A percentile compares a stretch with the other conserved stretches of the same genome.
phyloP scores from a whole-genome alignment of 179 eudicot genomes.

The Spinacia oleracea region DNA sequence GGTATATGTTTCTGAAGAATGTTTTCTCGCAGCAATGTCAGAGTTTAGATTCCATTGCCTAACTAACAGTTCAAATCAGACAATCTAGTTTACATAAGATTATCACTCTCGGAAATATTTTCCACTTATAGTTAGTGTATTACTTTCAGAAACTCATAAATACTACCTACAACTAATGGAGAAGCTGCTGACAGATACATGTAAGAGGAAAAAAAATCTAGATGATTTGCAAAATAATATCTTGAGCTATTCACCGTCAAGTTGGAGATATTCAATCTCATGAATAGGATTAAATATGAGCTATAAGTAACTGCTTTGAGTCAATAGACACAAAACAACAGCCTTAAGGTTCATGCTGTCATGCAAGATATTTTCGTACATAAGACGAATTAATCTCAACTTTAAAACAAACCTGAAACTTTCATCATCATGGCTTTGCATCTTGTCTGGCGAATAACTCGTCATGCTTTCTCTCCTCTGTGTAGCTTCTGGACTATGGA shows the following conservation, averaged over 20 bases:
- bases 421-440: slow-evolving; percentile 16
- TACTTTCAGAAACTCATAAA: neutral
- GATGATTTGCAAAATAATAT: neutral
- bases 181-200: neutral
- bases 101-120: neutral
- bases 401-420: slow-evolving; percentile 21
- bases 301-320: neutral
- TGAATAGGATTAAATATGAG: neutral
- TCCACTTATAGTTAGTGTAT: neutral
- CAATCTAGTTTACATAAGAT: too few relatives aligned
- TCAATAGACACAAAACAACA: neutral
- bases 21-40: neutral
- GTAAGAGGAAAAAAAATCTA: neutral
- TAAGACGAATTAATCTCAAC: neutral
- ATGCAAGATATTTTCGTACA: neutral
- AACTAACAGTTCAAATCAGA: neutral
- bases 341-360: neutral
- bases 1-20: neutral
- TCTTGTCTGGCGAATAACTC: neutral
- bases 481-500: slow-evolving; percentile 6
- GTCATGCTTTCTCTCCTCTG: slow-evolving; percentile 1
- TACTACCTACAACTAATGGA: neutral
- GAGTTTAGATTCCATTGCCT: too few relatives aligned
- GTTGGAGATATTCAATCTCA: neutral
- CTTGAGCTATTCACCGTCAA: neutral